Conservation (phyloP, 495 filamentous ascomycete genomes). For the Neurospora sp. region DNA sequence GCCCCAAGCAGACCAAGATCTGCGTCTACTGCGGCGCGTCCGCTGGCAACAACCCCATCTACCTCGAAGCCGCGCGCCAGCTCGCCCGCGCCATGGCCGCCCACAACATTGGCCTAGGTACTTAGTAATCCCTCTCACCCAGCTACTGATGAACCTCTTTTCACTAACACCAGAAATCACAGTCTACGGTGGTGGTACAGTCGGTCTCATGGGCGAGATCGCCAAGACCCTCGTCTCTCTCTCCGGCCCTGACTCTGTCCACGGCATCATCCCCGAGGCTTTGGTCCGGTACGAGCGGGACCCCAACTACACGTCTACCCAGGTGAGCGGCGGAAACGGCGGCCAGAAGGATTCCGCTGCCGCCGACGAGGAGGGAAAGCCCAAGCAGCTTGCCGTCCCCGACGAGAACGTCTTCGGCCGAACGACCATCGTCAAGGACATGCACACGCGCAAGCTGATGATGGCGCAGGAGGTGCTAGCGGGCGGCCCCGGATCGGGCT, state of each 20-base stretch:
- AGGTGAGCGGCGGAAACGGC: constrained; percentile 17
- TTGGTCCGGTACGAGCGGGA: constrained; percentile 74
- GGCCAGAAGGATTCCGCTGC: background rate
- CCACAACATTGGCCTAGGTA: constrained; percentile 59
- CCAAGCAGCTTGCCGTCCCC: constrained; percentile 31
- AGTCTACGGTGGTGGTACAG: constrained; percentile 92
- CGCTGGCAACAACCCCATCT: constrained; percentile 53
- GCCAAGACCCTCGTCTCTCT: constrained; percentile 79
- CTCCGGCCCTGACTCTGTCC: constrained; percentile 70
- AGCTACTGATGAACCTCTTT: background rate
- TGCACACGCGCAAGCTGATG: constrained; percentile 88
- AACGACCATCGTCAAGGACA: constrained; percentile 82
- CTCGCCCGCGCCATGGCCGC: constrained; percentile 65
- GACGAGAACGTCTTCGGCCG: constrained; percentile 63
- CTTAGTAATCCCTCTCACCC: background rate
- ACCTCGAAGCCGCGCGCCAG: constrained; percentile 66
- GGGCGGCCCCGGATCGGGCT: constrained; percentile 75
- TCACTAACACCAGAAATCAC: background rate
- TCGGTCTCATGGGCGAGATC: constrained; percentile 89
- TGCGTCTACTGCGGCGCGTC: constrained; percentile 78
- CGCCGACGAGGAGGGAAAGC: constrained; percentile 6
- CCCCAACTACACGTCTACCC: constrained; percentile 31
- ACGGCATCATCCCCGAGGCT: constrained; percentile 84
- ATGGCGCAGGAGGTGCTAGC: constrained; percentile 82
- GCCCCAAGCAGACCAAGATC: constrained; percentile 41